phyloP scores from a whole-genome alignment of 2,329 filamentous ascomycete species.

The Orbilia blumenaviensis region DNA sequence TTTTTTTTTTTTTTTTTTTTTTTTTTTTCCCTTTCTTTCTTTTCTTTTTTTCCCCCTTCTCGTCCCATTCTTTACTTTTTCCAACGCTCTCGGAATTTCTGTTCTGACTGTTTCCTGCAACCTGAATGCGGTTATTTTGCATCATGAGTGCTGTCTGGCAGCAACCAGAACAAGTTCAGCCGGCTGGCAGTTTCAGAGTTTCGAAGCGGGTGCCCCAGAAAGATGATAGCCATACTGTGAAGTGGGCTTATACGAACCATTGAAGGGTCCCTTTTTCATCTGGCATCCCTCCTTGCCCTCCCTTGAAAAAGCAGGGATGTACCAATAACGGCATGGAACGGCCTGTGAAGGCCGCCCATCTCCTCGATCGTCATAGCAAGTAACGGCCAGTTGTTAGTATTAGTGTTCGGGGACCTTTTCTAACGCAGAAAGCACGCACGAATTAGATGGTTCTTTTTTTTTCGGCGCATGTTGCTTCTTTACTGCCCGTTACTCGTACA shows the following conservation, averaged over 20 bases:
- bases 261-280: slow-evolving; percentile 31
- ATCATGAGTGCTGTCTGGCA: slow-evolving; percentile 18
- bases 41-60: neutral
- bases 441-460: slow-evolving; percentile 10
- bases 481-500: slow-evolving; percentile 24
- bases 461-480: slow-evolving; percentile 27
- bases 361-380: slow-evolving; percentile 46
- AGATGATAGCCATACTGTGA: slow-evolving; percentile 3
- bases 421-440: slow-evolving; percentile 14
- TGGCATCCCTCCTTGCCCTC: slow-evolving; percentile 33
- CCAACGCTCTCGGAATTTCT: neutral
- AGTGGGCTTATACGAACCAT: slow-evolving; percentile 16
- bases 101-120: slow-evolving; percentile 13
- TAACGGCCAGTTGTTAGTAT: slow-evolving; percentile 51
- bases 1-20: slow-evolving; percentile 22
- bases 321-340: slow-evolving; percentile 48
- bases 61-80: neutral
- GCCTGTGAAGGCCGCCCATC: slow-evolving; percentile 41
- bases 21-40: neutral
- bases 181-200: slow-evolving; percentile 46
- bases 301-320: slow-evolving; percentile 38
- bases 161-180: slow-evolving; percentile 14
- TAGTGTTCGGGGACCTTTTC: slow-evolving; percentile 29
- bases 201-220: slow-evolving; percentile 28
- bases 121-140: slow-evolving; percentile 43